phyloP scores from a whole-genome alignment of 73 alveolate species.

The Symbiodinium natans region DNA sequence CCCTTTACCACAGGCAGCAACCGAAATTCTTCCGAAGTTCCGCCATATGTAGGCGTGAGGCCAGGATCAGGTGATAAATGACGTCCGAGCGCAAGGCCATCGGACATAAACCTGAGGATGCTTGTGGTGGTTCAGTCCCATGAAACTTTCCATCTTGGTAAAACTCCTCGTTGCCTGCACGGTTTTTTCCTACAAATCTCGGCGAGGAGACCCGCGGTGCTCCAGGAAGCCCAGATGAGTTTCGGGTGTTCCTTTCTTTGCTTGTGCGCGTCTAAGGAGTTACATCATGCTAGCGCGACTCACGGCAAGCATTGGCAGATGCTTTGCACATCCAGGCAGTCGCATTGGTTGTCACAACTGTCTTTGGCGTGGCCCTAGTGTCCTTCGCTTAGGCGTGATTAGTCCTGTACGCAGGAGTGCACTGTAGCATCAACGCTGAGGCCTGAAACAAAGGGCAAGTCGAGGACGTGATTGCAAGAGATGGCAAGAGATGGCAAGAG shows the following conservation, averaged over 20 bases:
- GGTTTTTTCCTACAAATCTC: too few relatives aligned
- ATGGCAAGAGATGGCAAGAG: not conserved
- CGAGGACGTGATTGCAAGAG: slow-evolving; percentile 35
- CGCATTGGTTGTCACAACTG: not conserved
- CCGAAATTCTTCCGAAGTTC: too few relatives aligned
- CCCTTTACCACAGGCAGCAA: too few relatives aligned
- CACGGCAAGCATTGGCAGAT: not conserved
- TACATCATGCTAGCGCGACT: not conserved
- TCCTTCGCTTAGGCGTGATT: not conserved
- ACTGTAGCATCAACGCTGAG: not conserved
- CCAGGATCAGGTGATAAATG: too few relatives aligned
- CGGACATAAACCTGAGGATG: not conserved
- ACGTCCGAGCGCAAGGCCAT: too few relatives aligned
- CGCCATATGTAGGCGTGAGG: too few relatives aligned
- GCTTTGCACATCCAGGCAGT: not conserved
- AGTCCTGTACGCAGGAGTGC: too few relatives aligned
- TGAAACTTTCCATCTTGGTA: not conserved
- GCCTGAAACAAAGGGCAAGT: slow-evolving; percentile 64
- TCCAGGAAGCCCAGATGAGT: slow-evolving; percentile 67
- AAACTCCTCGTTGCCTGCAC: too few relatives aligned
- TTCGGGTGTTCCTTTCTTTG: slow-evolving; percentile 25
- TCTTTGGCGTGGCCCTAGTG: not conserved
- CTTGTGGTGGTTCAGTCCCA: too few relatives aligned
- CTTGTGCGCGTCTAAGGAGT: not conserved
- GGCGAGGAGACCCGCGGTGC: slow-evolving; percentile 66